Percentiles rank a stretch among this genome's conserved stretches.
Conservation (phyloP, 768 basidiomycete species). For the Serendipita sp. region DNA sequence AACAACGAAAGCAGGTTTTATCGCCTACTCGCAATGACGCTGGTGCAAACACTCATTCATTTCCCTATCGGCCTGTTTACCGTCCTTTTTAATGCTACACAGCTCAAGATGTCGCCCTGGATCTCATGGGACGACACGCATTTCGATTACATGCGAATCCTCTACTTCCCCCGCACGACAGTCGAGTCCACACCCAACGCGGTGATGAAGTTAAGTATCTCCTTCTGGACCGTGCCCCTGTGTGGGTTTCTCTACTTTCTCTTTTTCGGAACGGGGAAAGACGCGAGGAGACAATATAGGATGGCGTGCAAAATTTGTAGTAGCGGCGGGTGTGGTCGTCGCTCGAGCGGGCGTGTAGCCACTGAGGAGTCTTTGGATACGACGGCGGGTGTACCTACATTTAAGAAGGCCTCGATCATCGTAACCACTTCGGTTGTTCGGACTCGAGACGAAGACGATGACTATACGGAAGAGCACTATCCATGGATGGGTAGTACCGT, state of each 20-base stretch:
- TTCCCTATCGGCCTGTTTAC: background rate
- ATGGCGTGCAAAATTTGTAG: too few species aligned
- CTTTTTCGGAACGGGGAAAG: slow-evolving; percentile 52
- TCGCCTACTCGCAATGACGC: background rate
- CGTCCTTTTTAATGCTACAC: background rate
- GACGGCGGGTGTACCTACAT: too few species aligned
- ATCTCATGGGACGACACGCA: slow-evolving; percentile 38
- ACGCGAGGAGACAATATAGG: slow-evolving; percentile 42
- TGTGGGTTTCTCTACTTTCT: slow-evolving; percentile 45
- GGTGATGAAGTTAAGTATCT: slow-evolving; percentile 14
- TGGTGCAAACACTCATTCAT: background rate
- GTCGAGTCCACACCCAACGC: background rate
- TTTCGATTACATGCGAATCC: slow-evolving; percentile 19
- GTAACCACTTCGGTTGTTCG: too few species aligned
- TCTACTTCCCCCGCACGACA: background rate
- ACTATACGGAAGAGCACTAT: too few species aligned
- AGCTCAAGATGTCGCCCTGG: slow-evolving; percentile 24
- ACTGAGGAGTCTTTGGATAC: too few species aligned
- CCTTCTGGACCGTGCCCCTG: slow-evolving; percentile 32
- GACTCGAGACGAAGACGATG: too few species aligned
- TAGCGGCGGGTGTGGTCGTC: too few species aligned
- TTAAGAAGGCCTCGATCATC: too few species aligned
- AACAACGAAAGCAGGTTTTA: background rate
- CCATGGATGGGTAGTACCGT: too few species aligned
- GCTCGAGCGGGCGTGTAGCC: background rate